phyloP scores from a whole-genome alignment of 331 rosid species.

The Cydonia oblonga region DNA sequence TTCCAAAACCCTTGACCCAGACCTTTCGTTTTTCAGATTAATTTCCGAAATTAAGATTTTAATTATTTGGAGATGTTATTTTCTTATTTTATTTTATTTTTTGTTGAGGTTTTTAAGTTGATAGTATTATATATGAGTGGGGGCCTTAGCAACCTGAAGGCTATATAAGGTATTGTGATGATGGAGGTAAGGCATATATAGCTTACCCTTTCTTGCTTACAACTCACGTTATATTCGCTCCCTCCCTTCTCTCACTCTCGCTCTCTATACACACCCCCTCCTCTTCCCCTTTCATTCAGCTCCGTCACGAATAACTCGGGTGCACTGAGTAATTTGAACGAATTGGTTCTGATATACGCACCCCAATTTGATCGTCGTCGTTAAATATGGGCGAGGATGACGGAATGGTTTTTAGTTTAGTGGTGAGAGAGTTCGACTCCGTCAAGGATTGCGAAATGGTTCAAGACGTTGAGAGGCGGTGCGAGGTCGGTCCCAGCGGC shows the following conservation, averaged over 20 bases:
- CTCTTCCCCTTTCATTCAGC: neutral
- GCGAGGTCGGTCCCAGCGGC: constrained; percentile 83
- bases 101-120: no score
- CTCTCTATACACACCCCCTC: neutral
- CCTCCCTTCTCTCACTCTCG: neutral
- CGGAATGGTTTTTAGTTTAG: neutral
- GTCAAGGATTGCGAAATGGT: constrained; percentile 38
- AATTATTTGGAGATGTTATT: neutral
- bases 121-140: neutral
- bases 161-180: neutral
- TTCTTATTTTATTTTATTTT: no score
- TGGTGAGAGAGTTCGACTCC: constrained; percentile 41
- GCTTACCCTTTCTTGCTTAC: constrained; percentile 19
- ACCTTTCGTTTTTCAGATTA: neutral
- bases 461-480: constrained; percentile 60
- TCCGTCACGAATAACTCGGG: neutral
- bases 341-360: neutral
- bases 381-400: neutral
- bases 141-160: neutral
- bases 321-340: neutral
- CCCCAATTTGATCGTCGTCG: neutral
- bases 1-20: neutral
- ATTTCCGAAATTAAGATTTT: no score
- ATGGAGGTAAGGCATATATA: neutral
- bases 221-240: constrained; percentile 25